phyloP scores from a whole-genome alignment of 2,329 filamentous ascomycete genomes.

The Cryphonectria naterciae region DNA sequence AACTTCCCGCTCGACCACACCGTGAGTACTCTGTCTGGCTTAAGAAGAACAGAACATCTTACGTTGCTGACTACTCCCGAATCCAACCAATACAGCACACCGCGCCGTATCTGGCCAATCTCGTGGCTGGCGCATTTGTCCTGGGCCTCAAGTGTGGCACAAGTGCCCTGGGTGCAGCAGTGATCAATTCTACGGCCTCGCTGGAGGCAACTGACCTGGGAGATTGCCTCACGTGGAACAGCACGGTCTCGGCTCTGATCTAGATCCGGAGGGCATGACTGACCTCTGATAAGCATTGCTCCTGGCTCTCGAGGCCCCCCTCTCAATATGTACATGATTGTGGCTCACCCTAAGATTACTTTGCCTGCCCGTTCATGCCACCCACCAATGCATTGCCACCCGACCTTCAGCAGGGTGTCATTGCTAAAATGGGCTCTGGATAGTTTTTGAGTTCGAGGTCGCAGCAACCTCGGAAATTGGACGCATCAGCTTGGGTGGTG shows the following conservation, averaged over 20 bases:
- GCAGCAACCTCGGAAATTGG: not conserved
- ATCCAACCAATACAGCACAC: not conserved
- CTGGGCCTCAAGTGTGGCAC: constrained; percentile 56
- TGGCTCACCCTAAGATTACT: not conserved
- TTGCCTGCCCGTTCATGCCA: no score
- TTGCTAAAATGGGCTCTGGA: not conserved
- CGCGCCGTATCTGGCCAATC: constrained; percentile 44
- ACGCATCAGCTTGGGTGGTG: not conserved
- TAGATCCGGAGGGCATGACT: not conserved
- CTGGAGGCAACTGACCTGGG: constrained; percentile 38
- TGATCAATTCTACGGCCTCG: constrained; percentile 39
- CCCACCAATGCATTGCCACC: not conserved
- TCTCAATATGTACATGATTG: not conserved
- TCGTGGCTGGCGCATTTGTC: constrained; percentile 61
- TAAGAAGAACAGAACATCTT: no score
- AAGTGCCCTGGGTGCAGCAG: constrained; percentile 43
- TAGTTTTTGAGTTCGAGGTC: not conserved
- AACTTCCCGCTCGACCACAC: constrained; percentile 66
- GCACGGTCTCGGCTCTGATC: constrained; percentile 34
- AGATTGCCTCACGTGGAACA: constrained; percentile 37
- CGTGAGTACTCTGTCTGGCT: constrained; percentile 9
- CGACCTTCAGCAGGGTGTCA: not conserved
- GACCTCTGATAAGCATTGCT: not conserved
- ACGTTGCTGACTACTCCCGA: not conserved
- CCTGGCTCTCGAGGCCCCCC: not conserved